A percentile compares a stretch with the other conserved stretches of the same genome.
Conservation (phyloP, 768 basidiomycete genomes). For the Termitomyces heimii region DNA sequence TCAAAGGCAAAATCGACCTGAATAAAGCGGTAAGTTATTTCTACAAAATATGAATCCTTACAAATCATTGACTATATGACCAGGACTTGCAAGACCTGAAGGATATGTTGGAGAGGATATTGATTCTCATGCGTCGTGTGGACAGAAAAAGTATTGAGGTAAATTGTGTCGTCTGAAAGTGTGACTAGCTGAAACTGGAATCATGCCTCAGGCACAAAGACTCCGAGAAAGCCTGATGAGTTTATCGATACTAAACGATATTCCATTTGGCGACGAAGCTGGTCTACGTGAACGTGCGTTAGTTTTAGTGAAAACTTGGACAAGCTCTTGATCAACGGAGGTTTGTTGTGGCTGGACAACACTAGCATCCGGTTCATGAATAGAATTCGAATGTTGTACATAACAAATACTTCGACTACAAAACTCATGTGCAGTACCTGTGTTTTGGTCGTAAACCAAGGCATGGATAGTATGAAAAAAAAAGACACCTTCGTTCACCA, state of each 20-base stretch:
- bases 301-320: slow-evolving; percentile 1
- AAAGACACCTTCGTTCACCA: slow-evolving; percentile 71
- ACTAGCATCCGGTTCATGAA: not conserved
- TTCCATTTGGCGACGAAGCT: slow-evolving; percentile 10
- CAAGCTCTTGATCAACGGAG: not conserved
- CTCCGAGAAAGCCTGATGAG: slow-evolving; percentile 6
- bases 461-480: not conserved
- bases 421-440: slow-evolving; percentile 1
- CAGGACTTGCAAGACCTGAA: slow-evolving; percentile 4
- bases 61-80: not conserved
- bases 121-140: not conserved
- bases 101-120: slow-evolving; percentile 4
- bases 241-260: slow-evolving; percentile 4
- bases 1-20: slow-evolving; percentile 6
- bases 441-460: not conserved
- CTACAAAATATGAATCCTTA: not conserved
- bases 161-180: not conserved
- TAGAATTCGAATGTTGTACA: not conserved
- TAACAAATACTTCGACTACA: not conserved
- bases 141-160: slow-evolving; percentile 2
- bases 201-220: not conserved
- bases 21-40: not conserved
- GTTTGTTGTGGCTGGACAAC: not conserved
- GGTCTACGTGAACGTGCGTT: slow-evolving; percentile 3
- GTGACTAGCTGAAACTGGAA: not conserved